Evolutionary conservation across 192 early-diverging fungal genomes (phyloP), one percentile per base, ranked within the genome.

Genomic region (Glomus cerebriforme): DNA sequence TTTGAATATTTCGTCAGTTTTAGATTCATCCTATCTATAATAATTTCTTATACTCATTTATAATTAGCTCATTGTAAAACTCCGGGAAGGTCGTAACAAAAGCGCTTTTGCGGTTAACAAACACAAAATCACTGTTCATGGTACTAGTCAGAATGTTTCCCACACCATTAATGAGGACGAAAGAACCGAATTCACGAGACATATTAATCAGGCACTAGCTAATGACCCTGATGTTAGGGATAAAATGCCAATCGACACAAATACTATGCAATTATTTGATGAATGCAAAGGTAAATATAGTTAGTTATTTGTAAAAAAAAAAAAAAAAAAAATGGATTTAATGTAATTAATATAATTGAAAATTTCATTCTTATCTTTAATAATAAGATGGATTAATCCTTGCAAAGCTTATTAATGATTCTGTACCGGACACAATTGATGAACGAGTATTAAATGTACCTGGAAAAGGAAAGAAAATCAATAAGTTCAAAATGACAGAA

Each of bases 81-180:
- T 90, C 32, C 82, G 86, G 58, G 85, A 87, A 58, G 86, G 87
- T 15, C 79, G 83, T 43, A 79, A 84, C 19, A 89, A 83, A 79
- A 74, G 81, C 34, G 87, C 86, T 15, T 87, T 86, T 74, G 84
- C 85, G 58, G 84, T 85, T 10, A 85, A 85, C 77, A 90, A 93
- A 85, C 91, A 94, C 75, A 96, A 95, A 69, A 96, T 98, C 82
- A 92, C 92, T 32, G 90, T 97, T 74, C 92, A 93, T 75, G 95
- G 96, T 66, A 86, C 92, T 62, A 90, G 91, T 79, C 86, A 91
- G 67, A 97, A 94, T 84, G 95, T 95, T 26, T 96, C 95, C 5
- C 98, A 99, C 83, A 96, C 96, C 2, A 97, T 99, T 84, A 98
- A 99, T 83, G 96, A 97, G 80, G 98, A 99, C 82, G 98, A 99